Conservation (phyloP, 2,329 filamentous ascomycete species). For the Claviceps sp. region DNA sequence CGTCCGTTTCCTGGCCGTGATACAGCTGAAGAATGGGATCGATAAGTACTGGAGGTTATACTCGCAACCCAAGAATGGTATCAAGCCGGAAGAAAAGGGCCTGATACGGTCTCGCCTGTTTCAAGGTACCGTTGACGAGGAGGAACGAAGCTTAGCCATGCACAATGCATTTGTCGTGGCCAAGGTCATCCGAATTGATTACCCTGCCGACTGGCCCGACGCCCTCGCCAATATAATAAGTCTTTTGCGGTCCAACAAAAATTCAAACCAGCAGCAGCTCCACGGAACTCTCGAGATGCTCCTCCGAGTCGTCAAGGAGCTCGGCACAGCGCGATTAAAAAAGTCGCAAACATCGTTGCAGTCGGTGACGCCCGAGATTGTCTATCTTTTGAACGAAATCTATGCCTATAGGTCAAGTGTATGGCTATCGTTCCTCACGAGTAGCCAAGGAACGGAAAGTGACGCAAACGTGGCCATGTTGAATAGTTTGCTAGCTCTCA, state of each 20-base stretch:
- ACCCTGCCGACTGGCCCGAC: conserved; percentile 70
- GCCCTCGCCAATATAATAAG: conserved; percentile 47
- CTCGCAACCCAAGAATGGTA: conserved; percentile 43
- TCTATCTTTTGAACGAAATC: conserved; percentile 65
- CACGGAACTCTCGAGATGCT: conserved; percentile 63
- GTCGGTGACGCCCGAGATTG: conserved; percentile 65
- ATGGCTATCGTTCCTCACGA: conserved; percentile 52
- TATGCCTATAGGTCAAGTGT: conserved; percentile 60
- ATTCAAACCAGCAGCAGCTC: conserved; percentile 51
- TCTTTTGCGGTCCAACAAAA: conserved; percentile 40
- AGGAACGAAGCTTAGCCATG: conserved; percentile 60
- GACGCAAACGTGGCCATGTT: conserved; percentile 52
- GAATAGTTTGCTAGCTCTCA: conserved; percentile 67
- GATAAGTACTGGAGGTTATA: conserved; percentile 82
- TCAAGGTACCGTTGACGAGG: conserved; percentile 64
- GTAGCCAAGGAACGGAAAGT: conserved; percentile 43
- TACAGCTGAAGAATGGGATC: conserved; percentile 92
- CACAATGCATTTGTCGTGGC: conserved; percentile 82
- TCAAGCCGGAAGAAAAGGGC: conserved; percentile 62
- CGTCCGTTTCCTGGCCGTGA: conserved; percentile 78
- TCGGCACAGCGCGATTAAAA: conserved; percentile 65
- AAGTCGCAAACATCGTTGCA: conserved; percentile 66
- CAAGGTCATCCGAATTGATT: conserved; percentile 83
- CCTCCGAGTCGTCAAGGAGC: conserved; percentile 79
- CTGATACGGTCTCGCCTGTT: conserved; percentile 64